Conservation (phyloP, 192 early-diverging fungal species). For the Rhizophagus sp. region DNA sequence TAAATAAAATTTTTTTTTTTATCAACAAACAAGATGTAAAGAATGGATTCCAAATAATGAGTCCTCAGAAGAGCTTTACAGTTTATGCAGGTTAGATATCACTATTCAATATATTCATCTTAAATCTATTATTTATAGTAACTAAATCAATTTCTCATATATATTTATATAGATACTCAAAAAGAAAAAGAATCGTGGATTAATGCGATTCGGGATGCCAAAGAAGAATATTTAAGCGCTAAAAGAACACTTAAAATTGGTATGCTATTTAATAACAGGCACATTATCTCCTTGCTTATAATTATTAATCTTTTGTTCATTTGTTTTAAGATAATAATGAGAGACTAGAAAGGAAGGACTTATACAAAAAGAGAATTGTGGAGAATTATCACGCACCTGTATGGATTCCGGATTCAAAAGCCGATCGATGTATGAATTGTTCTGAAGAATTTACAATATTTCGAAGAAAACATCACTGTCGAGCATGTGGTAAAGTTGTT, state of each 20-base stretch:
- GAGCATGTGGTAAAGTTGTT: conserved; percentile 80
- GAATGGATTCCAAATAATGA: conserved; percentile 77
- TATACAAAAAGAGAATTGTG: conserved; percentile 54
- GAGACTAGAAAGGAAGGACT: conserved; percentile 13
- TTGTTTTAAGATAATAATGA: neutral
- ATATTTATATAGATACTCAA: conserved; percentile 36
- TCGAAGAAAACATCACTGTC: conserved; percentile 74
- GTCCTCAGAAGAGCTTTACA: conserved; percentile 78
- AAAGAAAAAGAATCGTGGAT: conserved; percentile 69
- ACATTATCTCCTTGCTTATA: neutral
- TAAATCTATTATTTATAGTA: neutral
- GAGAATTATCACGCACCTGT: conserved; percentile 71
- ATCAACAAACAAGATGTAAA: conserved; percentile 52
- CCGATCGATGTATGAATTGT: conserved; percentile 72
- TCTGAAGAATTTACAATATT: conserved; percentile 67
- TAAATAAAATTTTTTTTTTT: conserved; percentile 43
- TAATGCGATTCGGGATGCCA: conserved; percentile 56
- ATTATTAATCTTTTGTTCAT: neutral
- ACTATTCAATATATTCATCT: neutral
- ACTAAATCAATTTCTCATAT: neutral
- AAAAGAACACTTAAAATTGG: conserved; percentile 61
- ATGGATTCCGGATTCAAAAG: conserved; percentile 73
- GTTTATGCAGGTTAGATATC: conserved; percentile 51
- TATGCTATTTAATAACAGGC: neutral
- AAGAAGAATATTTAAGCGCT: conserved; percentile 54